Evolutionary conservation across 2,329 filamentous ascomycete species (phyloP).

Genomic region (Fusarium nurragi): DNA sequence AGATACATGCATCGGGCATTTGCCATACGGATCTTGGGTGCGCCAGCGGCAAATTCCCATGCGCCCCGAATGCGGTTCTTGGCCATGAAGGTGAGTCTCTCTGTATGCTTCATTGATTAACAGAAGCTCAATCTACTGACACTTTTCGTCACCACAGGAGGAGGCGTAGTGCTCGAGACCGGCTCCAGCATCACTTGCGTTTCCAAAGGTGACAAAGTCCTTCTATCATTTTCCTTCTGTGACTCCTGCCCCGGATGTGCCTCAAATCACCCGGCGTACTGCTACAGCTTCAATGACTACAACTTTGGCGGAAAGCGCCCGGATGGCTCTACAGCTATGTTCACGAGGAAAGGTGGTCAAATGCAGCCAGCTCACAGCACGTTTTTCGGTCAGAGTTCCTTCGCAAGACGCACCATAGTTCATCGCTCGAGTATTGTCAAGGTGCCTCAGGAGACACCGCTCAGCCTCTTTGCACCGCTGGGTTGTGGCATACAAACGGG

Average conservation of each 20-base stretch:
- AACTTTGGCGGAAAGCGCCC: conserved; percentile 23
- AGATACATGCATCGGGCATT: conserved; percentile 19
- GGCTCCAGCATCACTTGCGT: background rate
- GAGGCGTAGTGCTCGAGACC: conserved; percentile 16
- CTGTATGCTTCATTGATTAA: background rate
- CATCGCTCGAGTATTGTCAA: conserved; percentile 21
- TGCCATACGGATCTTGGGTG: conserved; percentile 53
- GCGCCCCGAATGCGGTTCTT: conserved; percentile 1
- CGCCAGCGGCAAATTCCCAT: conserved; percentile 44
- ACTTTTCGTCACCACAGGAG: background rate
- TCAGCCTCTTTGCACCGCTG: conserved; percentile 17
- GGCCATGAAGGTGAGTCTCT: conserved; percentile 52
- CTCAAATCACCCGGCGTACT: conserved; percentile 24
- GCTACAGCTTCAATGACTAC: conserved; percentile 4
- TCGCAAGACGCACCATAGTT: conserved; percentile 14
- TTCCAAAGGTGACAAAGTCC: conserved; percentile 16
- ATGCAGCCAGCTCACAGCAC: background rate
- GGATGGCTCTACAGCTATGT: conserved; percentile 15
- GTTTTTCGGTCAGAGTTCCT: conserved; percentile 34
- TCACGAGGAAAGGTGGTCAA: background rate
- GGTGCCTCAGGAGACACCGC: background rate
- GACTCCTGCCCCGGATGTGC: conserved; percentile 6
- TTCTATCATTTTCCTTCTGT: conserved; percentile 21
- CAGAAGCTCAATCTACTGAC: accelerated
- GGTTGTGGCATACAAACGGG: conserved; percentile 32